Base-by-base conservation (phyloP, 148 eudicot species). In the Tetragonia tetragonoides region DNA sequence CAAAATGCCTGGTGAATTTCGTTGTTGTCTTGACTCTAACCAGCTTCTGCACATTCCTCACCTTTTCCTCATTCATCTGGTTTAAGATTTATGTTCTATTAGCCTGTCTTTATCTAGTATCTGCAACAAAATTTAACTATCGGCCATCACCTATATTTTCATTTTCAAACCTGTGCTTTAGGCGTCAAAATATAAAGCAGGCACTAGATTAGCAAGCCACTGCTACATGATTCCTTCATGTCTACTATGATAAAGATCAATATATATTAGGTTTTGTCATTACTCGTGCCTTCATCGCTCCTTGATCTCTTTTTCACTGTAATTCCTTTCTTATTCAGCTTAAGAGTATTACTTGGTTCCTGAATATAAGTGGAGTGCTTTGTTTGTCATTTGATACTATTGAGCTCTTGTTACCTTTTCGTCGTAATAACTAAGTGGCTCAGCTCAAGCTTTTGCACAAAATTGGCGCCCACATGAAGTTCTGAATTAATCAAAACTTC, bases 71-170 rank as follows among this genome's bases (percentile, higher is more conserved):
- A 40, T 80, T 86, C 49, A 20, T 74, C 56, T 88, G 88, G 90
- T 89, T 93, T 77, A 96, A 86, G 82, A 77, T 88, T 23, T 93
- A 91, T 42, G 90, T 89, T 23, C 74, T 80, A 57, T 74, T 83
- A 51, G 93, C 70, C 40, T 93, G 93, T 77, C 76, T 80, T 38
- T 93, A 89, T 84, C 77, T 96, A 14, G 78, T 87, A 42, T 81
- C 79, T 16, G 92, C 99, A 28, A 90, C 93, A 39, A 84, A 78
- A 63, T 89, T 87, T 64, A 79, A 87, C 44, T 72, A 86, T 75
- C 89, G 88, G 34, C 93, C 94, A 12, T 66, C 66, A 10, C 89
- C 96, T 75, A 23, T 89, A 72, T 75, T 81, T 79, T 28, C 75
- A 81, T 78, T 68, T 49, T 66, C 86, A 70, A 86, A 77, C 78